Evolutionary conservation across 495 filamentous ascomycete genomes (phyloP).

Genomic region (Penicillium macrosclerotiorum): DNA sequence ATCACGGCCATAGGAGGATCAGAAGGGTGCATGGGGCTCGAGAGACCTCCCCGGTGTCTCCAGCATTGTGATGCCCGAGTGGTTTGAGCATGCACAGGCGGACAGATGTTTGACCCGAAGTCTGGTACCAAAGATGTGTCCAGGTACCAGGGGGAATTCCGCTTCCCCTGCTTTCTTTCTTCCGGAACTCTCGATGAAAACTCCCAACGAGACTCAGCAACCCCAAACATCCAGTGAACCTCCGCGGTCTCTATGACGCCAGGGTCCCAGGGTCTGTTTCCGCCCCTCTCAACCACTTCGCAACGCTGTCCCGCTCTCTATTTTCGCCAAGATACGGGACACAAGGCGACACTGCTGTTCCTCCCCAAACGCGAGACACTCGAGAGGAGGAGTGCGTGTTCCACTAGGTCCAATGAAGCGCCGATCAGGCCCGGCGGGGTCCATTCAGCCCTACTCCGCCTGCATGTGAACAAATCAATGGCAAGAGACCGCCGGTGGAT

Average conservation of each 20-base stretch:
- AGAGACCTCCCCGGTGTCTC: background rate
- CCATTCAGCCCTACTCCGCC: conserved; percentile 25
- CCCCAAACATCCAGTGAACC: no score
- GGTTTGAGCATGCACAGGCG: no score
- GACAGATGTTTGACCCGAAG: no score
- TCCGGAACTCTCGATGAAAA: no score
- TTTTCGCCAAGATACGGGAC: background rate
- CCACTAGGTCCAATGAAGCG: conserved; percentile 16
- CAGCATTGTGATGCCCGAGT: conserved; percentile 3
- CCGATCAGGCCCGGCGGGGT: conserved; percentile 15
- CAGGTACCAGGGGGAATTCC: no score
- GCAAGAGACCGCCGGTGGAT: background rate
- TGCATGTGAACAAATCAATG: conserved; percentile 7
- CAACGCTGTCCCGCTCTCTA: background rate
- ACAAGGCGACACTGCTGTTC: background rate
- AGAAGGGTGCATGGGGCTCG: background rate
- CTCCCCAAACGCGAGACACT: conserved; percentile 1
- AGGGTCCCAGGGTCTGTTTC: no score
- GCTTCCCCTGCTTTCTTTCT: no score
- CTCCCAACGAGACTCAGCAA: no score
- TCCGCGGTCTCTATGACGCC: no score
- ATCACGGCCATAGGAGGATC: background rate
- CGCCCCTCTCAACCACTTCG: background rate
- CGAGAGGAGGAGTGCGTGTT: conserved; percentile 12
- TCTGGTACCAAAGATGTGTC: no score